Percentiles rank a stretch among this genome's conserved stretches.
Conservation (phyloP, 352 stramenopile genomes). For the Phytophthora uliginosa region DNA sequence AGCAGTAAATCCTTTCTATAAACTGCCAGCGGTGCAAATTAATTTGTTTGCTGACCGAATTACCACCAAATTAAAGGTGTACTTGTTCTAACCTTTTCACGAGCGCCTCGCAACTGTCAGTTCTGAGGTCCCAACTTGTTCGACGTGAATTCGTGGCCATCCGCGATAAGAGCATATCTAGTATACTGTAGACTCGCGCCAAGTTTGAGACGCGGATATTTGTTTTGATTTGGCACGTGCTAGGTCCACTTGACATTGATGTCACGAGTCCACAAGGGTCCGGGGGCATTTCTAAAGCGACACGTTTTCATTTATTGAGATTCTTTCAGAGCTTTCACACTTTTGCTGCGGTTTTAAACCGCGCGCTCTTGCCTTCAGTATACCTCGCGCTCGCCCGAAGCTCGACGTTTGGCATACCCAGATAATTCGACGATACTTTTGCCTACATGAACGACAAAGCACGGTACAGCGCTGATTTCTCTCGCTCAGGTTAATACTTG, state of each 20-base stretch:
- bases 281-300: neutral
- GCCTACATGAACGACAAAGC: neutral
- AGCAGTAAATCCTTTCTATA: neutral
- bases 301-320: neutral
- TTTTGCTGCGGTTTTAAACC: too few species aligned
- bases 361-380: too few species aligned
- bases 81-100: neutral
- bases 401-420: neutral
- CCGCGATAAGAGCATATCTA: too few species aligned
- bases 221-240: neutral
- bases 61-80: neutral
- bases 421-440: neutral
- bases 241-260: conserved; percentile 24
- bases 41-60: conserved; percentile 2
- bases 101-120: too few species aligned
- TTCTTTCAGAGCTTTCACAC: too few species aligned
- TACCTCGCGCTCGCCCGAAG: too few species aligned
- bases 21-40: neutral
- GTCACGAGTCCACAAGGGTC: neutral
- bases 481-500: neutral
- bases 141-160: neutral
- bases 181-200: too few species aligned
- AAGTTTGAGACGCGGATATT: neutral
- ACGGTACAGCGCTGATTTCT: neutral
- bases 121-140: neutral